These are phyloP conservation scores for Alternaria triticimaculans DNA, from an alignment of 2,329 filamentous ascomycete genomes.

Conservation along the genomic window DNA sequence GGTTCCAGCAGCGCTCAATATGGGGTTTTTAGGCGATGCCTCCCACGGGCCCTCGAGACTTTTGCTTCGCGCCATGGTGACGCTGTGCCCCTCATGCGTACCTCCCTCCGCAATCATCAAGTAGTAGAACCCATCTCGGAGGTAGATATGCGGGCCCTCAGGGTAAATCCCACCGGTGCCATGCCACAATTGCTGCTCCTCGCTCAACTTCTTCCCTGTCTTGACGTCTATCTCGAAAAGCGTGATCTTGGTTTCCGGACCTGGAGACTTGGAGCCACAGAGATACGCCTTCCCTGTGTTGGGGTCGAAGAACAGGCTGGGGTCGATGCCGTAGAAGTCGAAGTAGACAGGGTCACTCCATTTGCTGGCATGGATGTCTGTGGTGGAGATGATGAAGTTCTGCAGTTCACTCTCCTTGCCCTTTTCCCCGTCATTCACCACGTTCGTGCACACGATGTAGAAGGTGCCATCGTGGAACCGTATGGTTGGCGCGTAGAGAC, in stretches of 20 bases:
- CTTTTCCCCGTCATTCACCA: slow-evolving; percentile 38
- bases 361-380: slow-evolving; percentile 11
- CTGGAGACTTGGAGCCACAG: slow-evolving; percentile 27
- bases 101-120: slow-evolving; percentile 44
- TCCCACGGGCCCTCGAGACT: slow-evolving; percentile 20
- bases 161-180: slow-evolving; percentile 38
- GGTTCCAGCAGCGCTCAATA: slow-evolving; percentile 13
- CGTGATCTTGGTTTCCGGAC: slow-evolving; percentile 23
- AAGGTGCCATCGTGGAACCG: slow-evolving; percentile 21
- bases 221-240: slow-evolving; percentile 35
- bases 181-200: slow-evolving; percentile 36
- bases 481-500: slow-evolving; percentile 26
- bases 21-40: slow-evolving; percentile 13
- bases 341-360: slow-evolving; percentile 24
- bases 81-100: slow-evolving; percentile 15
- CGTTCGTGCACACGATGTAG: slow-evolving; percentile 26
- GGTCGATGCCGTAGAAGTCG: slow-evolving; percentile 21
- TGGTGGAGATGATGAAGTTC: slow-evolving; percentile 40
- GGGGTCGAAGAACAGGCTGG: slow-evolving; percentile 20
- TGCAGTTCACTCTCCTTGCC: slow-evolving; percentile 52
- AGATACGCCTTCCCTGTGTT: slow-evolving; percentile 18
- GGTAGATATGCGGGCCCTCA: slow-evolving; percentile 47
- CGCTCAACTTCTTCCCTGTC: slow-evolving; percentile 27
- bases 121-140: slow-evolving; percentile 42
- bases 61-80: slow-evolving; percentile 20